Conservation (phyloP, 768 basidiomycete species). For the Neoboletus magnificus region DNA sequence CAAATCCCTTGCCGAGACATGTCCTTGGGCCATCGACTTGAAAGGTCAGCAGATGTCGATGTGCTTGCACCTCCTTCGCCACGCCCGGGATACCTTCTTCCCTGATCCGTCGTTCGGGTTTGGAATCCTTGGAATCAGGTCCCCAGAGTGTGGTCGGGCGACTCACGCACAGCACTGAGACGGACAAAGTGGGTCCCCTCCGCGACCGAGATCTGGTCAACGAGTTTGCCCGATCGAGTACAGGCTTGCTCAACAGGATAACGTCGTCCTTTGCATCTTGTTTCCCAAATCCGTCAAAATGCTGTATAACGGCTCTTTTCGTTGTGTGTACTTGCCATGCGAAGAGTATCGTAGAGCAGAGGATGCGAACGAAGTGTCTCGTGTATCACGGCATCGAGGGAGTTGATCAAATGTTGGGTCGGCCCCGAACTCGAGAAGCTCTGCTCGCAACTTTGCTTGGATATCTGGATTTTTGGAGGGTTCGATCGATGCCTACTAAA, state of each 20-base stretch:
- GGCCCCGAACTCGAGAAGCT: slow-evolving; percentile 41
- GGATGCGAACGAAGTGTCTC: slow-evolving; percentile 47
- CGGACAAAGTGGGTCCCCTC: slow-evolving; percentile 45
- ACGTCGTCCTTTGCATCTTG: slow-evolving; percentile 53
- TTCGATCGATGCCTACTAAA: slow-evolving; percentile 55
- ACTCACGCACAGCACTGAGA: slow-evolving; percentile 48
- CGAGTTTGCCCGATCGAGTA: slow-evolving; percentile 40
- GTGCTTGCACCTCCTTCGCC: slow-evolving; percentile 27
- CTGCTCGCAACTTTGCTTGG: slow-evolving; percentile 48
- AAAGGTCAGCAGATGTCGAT: background rate
- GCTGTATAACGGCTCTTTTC: background rate
- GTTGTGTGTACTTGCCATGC: slow-evolving; percentile 6
- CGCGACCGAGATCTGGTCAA: slow-evolving; percentile 41
- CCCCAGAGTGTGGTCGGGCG: slow-evolving; percentile 59
- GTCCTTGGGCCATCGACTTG: background rate
- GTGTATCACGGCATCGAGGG: slow-evolving; percentile 49
- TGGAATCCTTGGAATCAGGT: slow-evolving; percentile 51
- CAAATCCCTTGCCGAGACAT: slow-evolving; percentile 13
- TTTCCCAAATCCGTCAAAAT: slow-evolving; percentile 6
- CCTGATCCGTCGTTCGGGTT: slow-evolving; percentile 62
- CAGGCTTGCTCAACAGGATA: slow-evolving; percentile 52
- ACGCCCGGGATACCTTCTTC: slow-evolving; percentile 24
- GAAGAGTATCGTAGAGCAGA: slow-evolving; percentile 28
- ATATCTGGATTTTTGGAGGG: slow-evolving; percentile 42
- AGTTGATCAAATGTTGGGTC: slow-evolving; percentile 59